Base-by-base conservation (phyloP, 164 flowering plant species). In the Echeveria elegans region DNA sequence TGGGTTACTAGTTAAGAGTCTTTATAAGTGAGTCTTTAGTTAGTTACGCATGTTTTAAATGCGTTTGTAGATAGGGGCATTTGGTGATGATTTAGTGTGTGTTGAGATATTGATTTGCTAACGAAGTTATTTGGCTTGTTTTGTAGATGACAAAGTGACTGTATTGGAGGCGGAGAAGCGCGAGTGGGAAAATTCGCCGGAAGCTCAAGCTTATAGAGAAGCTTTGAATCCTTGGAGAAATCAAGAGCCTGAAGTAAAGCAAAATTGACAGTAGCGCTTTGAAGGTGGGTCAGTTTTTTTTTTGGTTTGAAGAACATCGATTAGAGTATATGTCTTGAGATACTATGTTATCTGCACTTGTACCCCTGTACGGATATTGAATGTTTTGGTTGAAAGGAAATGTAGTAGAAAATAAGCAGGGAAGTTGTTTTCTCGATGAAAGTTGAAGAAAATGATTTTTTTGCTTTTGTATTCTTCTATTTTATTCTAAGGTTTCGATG, bases 161-260 rank as follows among this genome's bases (percentile, higher is more conserved):
- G 97, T 79, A 69, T 52, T 93, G 75, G 98, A 93, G 78, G 74
- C 96, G 0, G 98, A 93, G 82, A 89, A 88, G 77, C 83, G 83
- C 64, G 96, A 92, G 58, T 90, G 87, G 86, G 97, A 90, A 74
- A 82, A 40, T 70, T 81, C 92, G 18, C 79, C 91, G 0, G 96
- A 90, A 79, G 98, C 92, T 72, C 83, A 81, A 71, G 94, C 91
- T 62, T 40, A 82, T 1, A 86, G 78, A 78, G 97, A 93, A 47
- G 92, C 92, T 70, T 86, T 89, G 29, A 90, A 93, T 79, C 98
- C 98, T 47, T 90, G 98, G 97, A 80, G 88, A 78, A 71, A 83
- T 61, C 79, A 65, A 2, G 87, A 86, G 63, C 37, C 73, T 5
- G 24, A 48, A 48, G 10, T 24, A 2, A 48, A 48, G 23, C 47